phyloP scores from a whole-genome alignment of 768 basidiomycete species.

The Aureoboletus auriporus region DNA sequence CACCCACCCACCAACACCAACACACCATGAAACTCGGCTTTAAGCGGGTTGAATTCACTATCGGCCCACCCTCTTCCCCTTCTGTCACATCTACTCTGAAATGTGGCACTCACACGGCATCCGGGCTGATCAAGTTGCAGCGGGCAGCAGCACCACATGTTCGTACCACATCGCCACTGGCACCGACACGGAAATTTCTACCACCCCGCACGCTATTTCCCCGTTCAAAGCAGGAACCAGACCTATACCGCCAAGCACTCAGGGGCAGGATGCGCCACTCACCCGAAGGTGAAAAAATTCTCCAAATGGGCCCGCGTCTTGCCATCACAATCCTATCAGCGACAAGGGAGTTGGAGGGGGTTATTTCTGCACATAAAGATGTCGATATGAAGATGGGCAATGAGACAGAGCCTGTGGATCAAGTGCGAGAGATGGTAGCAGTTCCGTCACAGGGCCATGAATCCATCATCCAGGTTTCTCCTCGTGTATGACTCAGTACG shows the following conservation, averaged over 20 bases:
- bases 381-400: constrained; percentile 39
- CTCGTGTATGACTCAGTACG: too few relatives aligned
- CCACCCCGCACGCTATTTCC: constrained; percentile 53
- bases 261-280: constrained; percentile 53
- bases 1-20: too few relatives aligned
- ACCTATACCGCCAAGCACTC: constrained; percentile 60
- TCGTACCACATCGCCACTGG: constrained; percentile 48
- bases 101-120: constrained; percentile 13
- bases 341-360: constrained; percentile 57
- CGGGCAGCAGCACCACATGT: constrained; percentile 21
- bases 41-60: constrained; percentile 25
- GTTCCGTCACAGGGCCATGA: too few relatives aligned
- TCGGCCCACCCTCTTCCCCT: constrained; percentile 12
- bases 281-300: constrained; percentile 58
- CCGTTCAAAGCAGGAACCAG: constrained; percentile 54
- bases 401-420: constrained; percentile 19
- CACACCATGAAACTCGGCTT: constrained; percentile 37
- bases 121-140: constrained; percentile 13
- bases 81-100: constrained; percentile 11
- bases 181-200: constrained; percentile 38
- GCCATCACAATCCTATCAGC: constrained; percentile 58
- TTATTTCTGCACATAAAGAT: constrained; percentile 40
- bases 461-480: too few relatives aligned
- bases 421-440: constrained; percentile 23
- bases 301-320: constrained; percentile 62